Conservation (phyloP, 2,329 filamentous ascomycete genomes). For the Aureobasidium subglaciale region DNA sequence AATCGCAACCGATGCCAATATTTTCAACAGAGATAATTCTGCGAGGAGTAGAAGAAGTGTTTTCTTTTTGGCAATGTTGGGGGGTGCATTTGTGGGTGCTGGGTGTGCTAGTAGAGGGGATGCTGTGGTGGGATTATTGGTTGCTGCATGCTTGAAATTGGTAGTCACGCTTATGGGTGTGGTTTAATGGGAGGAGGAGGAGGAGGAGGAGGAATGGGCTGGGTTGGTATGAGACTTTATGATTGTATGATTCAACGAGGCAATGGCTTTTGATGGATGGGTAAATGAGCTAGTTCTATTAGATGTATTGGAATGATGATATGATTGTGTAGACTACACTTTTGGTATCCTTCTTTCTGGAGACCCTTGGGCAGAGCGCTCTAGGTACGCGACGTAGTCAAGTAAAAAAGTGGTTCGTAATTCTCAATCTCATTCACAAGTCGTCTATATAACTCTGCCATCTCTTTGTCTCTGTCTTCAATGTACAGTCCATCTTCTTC, state of each 20-base stretch:
- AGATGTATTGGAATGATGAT: no score
- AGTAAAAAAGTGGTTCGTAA: no score
- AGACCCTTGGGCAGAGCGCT: no score
- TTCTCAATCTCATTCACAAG: neutral
- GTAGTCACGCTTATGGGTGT: constrained; percentile 21
- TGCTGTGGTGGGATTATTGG: constrained; percentile 20
- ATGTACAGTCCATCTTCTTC: neutral
- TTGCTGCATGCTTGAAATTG: constrained; percentile 20
- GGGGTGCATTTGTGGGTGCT: constrained; percentile 24
- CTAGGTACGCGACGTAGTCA: no score
- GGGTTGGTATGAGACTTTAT: no score
- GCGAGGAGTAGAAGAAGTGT: constrained; percentile 22
- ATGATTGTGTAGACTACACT: no score
- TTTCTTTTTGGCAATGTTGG: constrained; percentile 21
- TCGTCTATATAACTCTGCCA: neutral
- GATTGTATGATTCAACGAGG: no score
- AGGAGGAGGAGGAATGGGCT: neutral
- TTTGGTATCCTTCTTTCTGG: no score
- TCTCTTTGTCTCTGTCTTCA: neutral
- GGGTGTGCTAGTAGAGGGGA: constrained; percentile 16
- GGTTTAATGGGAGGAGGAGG: neutral
- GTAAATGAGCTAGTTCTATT: no score
- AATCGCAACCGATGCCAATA: constrained; percentile 21
- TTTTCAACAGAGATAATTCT: constrained; percentile 20
- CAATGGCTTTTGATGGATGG: no score